Conservation (phyloP, 2,329 filamentous ascomycete genomes). For the Gnomoniopsis smithogilvyi region DNA sequence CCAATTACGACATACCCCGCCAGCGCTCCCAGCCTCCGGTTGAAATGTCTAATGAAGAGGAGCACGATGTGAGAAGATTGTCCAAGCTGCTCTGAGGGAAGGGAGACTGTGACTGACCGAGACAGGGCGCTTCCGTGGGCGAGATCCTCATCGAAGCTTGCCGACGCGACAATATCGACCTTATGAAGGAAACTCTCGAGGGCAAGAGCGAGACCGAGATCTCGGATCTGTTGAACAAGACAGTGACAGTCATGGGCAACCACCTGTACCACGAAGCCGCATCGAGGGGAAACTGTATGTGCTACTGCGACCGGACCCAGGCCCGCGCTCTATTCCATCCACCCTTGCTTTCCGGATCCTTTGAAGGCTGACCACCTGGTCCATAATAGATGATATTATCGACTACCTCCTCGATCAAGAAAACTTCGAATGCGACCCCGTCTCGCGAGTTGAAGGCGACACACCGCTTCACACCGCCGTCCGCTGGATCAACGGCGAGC, state of each 20-base stretch:
- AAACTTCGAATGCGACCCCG: constrained; percentile 79
- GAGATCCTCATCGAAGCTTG: constrained; percentile 91
- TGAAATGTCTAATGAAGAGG: constrained; percentile 22
- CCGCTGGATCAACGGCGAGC: constrained; percentile 70
- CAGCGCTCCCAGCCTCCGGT: not conserved
- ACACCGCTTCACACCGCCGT: constrained; percentile 78
- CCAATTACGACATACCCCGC: not conserved
- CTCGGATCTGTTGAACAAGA: constrained; percentile 77
- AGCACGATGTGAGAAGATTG: constrained; percentile 25
- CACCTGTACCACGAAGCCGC: constrained; percentile 89
- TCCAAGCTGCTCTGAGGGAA: not conserved
- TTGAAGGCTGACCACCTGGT: constrained; percentile 5
- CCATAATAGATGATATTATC: constrained; percentile 66
- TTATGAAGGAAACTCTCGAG: constrained; percentile 72
- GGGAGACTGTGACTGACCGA: constrained; percentile 20
- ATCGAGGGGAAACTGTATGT: constrained; percentile 77
- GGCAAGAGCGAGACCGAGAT: constrained; percentile 61
- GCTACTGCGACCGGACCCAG: not conserved
- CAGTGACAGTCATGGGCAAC: constrained; percentile 82
- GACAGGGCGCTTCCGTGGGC: constrained; percentile 76
- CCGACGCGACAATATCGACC: constrained; percentile 85
- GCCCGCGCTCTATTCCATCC: not conserved
- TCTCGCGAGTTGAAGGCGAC: constrained; percentile 68
- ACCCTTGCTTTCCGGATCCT: not conserved
- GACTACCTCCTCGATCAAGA: constrained; percentile 81